These are phyloP conservation scores for Glycyrrhiza uralensis DNA, from an alignment of 306 rosid species.

Conservation along the genomic window DNA sequence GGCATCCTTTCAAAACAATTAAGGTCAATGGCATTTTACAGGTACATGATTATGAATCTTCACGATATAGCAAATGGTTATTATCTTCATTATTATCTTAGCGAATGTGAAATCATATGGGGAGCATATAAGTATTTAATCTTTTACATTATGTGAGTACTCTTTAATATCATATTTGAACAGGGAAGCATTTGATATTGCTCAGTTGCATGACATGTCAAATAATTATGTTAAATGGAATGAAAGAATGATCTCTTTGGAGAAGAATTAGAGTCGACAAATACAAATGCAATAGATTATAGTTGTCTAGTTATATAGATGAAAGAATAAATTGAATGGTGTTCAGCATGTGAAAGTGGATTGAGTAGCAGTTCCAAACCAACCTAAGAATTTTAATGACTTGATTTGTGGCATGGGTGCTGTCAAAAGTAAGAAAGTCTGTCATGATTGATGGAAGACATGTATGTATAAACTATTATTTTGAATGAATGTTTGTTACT, in stretches of 20 bases:
- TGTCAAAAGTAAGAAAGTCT: neutral
- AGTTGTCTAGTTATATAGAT: neutral
- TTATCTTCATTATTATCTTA: neutral
- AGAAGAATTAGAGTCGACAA: neutral
- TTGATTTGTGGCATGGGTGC: neutral
- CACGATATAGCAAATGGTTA: neutral
- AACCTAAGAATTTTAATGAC: neutral
- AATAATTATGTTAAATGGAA: neutral
- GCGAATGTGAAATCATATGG: neutral
- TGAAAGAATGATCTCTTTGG: neutral
- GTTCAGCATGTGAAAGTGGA: neutral
- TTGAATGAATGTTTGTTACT: neutral
- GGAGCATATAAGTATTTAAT: neutral
- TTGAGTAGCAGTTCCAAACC: neutral
- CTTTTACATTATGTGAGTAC: neutral
- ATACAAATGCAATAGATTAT: neutral
- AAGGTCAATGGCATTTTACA: conserved; percentile 17
- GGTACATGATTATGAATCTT: neutral
- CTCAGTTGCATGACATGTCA: neutral
- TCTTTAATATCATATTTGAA: neutral
- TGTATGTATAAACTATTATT: neutral
- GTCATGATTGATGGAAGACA: neutral
- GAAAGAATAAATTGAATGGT: neutral
- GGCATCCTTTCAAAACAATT: conserved; percentile 34
- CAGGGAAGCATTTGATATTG: neutral